A percentile compares a stretch with the other conserved stretches of the same genome.
phyloP scores from a whole-genome alignment of 2,329 filamentous ascomycete genomes.

The Claviceps digitariae region DNA sequence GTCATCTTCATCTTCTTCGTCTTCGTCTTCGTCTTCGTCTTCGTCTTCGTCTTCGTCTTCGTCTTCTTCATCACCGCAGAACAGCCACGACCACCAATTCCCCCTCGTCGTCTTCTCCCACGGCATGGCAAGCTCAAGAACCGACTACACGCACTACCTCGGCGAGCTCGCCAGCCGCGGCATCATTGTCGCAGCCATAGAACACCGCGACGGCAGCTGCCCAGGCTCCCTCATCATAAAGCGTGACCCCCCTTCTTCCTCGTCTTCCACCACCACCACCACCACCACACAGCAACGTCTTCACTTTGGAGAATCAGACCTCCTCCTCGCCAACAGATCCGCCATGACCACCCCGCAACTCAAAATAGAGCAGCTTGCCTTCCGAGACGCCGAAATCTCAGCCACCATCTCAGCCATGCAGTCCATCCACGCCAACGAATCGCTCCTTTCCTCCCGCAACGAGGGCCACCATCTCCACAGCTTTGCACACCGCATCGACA shows the following conservation, averaged over 20 bases:
- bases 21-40: slow-evolving; percentile 3
- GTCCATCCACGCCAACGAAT: slow-evolving; percentile 24
- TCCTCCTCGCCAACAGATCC: slow-evolving; percentile 12
- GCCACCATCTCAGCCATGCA: slow-evolving; percentile 28
- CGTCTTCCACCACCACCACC: slow-evolving; percentile 16
- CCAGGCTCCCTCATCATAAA: slow-evolving; percentile 28
- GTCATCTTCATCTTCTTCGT: too few species aligned
- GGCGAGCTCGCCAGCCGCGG: slow-evolving; percentile 37
- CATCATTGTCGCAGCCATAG: slow-evolving; percentile 33
- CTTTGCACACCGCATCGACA: slow-evolving; percentile 41
- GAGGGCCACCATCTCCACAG: slow-evolving; percentile 32
- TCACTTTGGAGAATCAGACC: slow-evolving; percentile 23
- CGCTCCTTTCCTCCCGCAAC: slow-evolving; percentile 28
- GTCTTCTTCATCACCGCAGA: not conserved
- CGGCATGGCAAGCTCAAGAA: slow-evolving; percentile 34
- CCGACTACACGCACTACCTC: slow-evolving; percentile 38
- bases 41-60: not conserved
- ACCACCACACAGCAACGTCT: slow-evolving; percentile 19
- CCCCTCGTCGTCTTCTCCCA: slow-evolving; percentile 39
- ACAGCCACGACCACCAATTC: slow-evolving; percentile 12
- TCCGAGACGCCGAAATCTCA: slow-evolving; percentile 36
- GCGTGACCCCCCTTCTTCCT: not conserved
- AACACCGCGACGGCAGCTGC: slow-evolving; percentile 38
- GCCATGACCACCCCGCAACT: slow-evolving; percentile 23
- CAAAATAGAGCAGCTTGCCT: slow-evolving; percentile 33